These are phyloP conservation scores for Aspergillus floridensis DNA, from an alignment of 2,329 filamentous ascomycete genomes.

Conservation along the genomic window DNA sequence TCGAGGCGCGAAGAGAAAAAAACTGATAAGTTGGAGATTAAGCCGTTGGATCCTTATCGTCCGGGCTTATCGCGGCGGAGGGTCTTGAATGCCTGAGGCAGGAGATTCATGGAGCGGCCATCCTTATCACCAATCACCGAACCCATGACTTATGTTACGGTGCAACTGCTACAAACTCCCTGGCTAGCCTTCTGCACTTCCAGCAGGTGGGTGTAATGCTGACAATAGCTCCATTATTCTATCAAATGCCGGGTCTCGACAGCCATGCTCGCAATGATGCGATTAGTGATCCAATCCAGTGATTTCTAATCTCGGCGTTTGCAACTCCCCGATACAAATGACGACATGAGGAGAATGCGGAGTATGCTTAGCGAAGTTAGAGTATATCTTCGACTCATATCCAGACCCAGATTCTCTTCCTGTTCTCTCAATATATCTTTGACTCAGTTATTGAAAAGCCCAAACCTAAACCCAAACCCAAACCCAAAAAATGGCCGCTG, in stretches of 20 bases:
- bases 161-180: too few species aligned
- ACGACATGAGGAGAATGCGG: conserved; percentile 11
- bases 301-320: conserved; percentile 20
- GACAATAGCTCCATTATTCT: too few species aligned
- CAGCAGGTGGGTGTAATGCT: too few species aligned
- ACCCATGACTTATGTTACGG: too few species aligned
- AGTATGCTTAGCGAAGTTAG: not conserved
- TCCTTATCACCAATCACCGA: too few species aligned
- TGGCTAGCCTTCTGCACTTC: too few species aligned
- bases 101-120: too few species aligned
- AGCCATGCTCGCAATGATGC: not conserved
- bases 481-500: conserved; percentile 25
- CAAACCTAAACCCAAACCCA: not conserved
- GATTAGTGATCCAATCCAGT: conserved; percentile 3
- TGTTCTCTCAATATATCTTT: not conserved
- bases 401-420: not conserved
- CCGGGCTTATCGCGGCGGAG: not conserved
- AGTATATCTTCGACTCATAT: not conserved
- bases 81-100: not conserved
- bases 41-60: not conserved
- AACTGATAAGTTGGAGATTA: not conserved
- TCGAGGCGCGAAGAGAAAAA: not conserved
- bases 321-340: conserved; percentile 13
- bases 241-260: not conserved
- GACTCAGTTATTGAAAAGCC: too few species aligned